phyloP scores from a whole-genome alignment of 208 protist species.

The Acanthamoeba healyi region DNA sequence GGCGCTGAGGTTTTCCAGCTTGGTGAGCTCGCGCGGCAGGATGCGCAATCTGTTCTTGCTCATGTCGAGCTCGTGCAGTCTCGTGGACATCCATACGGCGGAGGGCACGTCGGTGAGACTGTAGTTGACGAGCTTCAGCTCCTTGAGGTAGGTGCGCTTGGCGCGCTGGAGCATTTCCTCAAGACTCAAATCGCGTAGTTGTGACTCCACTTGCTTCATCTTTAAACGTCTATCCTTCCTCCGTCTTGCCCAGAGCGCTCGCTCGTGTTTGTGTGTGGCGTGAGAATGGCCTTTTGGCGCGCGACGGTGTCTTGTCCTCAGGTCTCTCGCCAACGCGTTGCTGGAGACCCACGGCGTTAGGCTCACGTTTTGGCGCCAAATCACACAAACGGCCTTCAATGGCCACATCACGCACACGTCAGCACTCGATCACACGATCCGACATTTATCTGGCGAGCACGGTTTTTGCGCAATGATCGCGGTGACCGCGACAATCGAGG shows the following conservation, averaged over 20 bases:
- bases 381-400: not conserved
- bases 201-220: not conserved
- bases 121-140: constrained; percentile 36
- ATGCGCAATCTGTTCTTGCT: constrained; percentile 2
- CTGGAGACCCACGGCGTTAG: not conserved
- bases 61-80: constrained; percentile 45
- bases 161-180: constrained; percentile 13
- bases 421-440: not conserved
- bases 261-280: no score
- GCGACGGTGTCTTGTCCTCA: no score
- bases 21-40: not conserved
- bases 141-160: constrained; percentile 57
- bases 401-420: not conserved
- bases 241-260: no score
- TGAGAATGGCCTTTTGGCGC: not conserved
- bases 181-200: not conserved
- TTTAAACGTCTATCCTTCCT: not conserved
- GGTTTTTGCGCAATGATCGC: not conserved
- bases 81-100: constrained; percentile 4
- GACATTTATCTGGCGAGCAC: not conserved
- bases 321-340: not conserved
- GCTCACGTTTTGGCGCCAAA: not conserved
- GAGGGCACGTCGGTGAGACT: constrained; percentile 29
- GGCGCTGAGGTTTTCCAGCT: constrained; percentile 6
- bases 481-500: not conserved